Percentiles rank a stretch among this genome's conserved stretches.
Conservation (phyloP, 306 rosid genomes). For the Cucumis sativus region Cucumber_9930_V3 NC_026660.2:5379501-5380000, state of each 20-base stretch:
- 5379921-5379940: neutral
- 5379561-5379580: neutral
- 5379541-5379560: neutral
- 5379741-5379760: neutral
- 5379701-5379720: neutral
- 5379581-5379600: neutral
- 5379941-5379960: neutral
- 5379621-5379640: no score
- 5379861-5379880: conserved; percentile 47
- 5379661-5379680: no score
- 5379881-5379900: neutral
- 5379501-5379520: neutral
- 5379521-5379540: neutral
- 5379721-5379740: neutral
- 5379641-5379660: neutral
- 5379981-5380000: neutral
- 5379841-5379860: conserved; percentile 38
- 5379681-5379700: neutral
- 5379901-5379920: neutral
- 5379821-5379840: conserved; percentile 68
- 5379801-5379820: conserved; percentile 35
- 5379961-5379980: neutral
- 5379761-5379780: neutral
- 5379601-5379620: no score
- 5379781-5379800: conserved; percentile 20